Evolutionary conservation across 1,284 basidiomycete genomes (phyloP).

Genomic region (Cryptococcus neoformans): DNA sequence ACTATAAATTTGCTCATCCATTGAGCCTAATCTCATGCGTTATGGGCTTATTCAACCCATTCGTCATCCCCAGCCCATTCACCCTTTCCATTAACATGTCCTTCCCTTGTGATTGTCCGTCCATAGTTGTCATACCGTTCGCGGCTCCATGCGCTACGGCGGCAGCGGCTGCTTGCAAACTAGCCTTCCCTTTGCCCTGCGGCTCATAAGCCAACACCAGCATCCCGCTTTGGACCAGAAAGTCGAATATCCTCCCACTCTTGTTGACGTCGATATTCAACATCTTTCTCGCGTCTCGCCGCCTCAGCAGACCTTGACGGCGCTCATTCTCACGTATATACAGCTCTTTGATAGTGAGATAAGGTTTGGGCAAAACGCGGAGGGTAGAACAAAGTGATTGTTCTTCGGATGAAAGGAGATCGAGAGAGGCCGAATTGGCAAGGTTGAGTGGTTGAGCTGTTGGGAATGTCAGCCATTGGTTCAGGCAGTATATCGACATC

Average conservation of each 20-base stretch:
- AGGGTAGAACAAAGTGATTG: constrained; percentile 82
- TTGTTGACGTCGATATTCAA: constrained; percentile 92
- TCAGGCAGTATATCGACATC: not conserved
- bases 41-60: constrained; percentile 1
- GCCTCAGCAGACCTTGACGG: constrained; percentile 77
- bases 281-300: constrained; percentile 73
- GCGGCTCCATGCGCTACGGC: not conserved
- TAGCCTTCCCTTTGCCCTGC: constrained; percentile 13
- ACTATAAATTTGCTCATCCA: constrained; percentile 1
- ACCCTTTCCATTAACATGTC: constrained; percentile 1
- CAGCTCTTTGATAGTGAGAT: constrained; percentile 87
- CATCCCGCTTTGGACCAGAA: constrained; percentile 55
- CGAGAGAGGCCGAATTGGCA: constrained; percentile 77
- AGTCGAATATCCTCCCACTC: constrained; percentile 84
- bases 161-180: not conserved
- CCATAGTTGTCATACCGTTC: not conserved
- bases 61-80: constrained; percentile 1
- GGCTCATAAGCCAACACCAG: constrained; percentile 43
- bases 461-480: not conserved
- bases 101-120: not conserved
- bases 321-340: constrained; percentile 86
- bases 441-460: constrained; percentile 66
- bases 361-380: constrained; percentile 86
- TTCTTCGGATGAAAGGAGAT: constrained; percentile 80
- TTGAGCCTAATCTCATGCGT: constrained; percentile 13